Evolutionary conservation across 1,284 basidiomycete species (phyloP), one percentile per base, ranked within the genome.

Genomic region (Flammula alnicola): DNA sequence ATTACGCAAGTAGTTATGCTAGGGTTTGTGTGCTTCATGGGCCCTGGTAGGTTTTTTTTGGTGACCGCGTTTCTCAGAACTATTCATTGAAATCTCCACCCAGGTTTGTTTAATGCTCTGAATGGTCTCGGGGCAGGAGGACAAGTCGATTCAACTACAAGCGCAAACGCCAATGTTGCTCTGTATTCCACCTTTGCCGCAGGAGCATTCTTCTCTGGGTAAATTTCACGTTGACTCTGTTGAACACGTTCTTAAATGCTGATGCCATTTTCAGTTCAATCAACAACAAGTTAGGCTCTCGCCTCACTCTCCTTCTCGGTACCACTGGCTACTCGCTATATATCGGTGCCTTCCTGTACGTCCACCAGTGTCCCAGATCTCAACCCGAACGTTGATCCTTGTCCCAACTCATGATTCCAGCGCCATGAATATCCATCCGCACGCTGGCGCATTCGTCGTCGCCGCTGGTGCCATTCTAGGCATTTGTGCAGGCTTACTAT

Each of bases 381-480:
- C n/a, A 12, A n/a, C 27, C 16, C 9, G n/a, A n/a, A 40, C 5
- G 11, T 8, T 44, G 33, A 39, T 5, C 35, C 17, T 37, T 38
- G 10, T 8, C 4, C 10, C 25, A 29, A 19, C 25, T 37, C 12
- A 17, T 17, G n/a, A 37, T 32, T 35, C 20, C 52, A 87, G 84
- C n/a, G 79, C 74, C 8, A 68, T 82, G 51, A 88, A 88, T 60
- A 83, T 88, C 43, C 84, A 87, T 57, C 68, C 75, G 5, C 61
- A 70, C 31, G 78, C 79, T 6, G 74, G 75, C 41, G 70, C 71
- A 17, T 91, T 89, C 57, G 83, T 88, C 45, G 83, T 93, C 55
- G 80, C 76, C 16, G 77, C 88, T 0, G 91, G 91, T 31, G 88
- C 87, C 23, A 70, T 93, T 53, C 82, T 93, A 11, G 92, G 92